Conservation (phyloP, 2,329 filamentous ascomycete species). For the Huntiella decipiens region DNA sequence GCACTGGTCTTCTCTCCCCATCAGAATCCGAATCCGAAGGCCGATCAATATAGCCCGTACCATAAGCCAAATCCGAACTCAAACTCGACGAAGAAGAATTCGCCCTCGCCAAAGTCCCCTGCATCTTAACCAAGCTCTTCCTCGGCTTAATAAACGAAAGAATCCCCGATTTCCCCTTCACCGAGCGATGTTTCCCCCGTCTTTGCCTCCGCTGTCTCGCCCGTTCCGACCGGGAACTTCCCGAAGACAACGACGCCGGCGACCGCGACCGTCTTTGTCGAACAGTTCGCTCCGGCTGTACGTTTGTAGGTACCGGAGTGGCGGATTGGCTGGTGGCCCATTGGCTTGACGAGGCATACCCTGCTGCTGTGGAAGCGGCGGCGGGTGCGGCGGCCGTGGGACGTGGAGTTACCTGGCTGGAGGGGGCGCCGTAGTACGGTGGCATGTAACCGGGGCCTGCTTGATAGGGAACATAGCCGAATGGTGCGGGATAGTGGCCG, state of each 20-base stretch:
- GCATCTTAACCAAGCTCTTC: too few species aligned
- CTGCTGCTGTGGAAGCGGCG: neutral
- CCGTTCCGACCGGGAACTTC: too few species aligned
- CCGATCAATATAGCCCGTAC: constrained; percentile 34
- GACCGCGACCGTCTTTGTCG: too few species aligned
- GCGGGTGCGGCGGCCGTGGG: neutral
- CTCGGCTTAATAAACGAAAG: too few species aligned
- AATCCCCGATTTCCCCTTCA: too few species aligned
- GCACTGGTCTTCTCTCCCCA: neutral
- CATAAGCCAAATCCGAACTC: constrained; percentile 50
- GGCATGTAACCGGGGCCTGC: constrained; percentile 11
- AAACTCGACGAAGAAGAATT: constrained; percentile 42
- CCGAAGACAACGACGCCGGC: too few species aligned
- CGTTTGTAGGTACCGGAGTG: too few species aligned
- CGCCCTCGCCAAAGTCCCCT: too few species aligned
- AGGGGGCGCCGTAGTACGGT: neutral
- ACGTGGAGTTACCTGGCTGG: constrained; percentile 5
- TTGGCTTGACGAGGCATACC: neutral
- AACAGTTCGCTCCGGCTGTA: too few species aligned
- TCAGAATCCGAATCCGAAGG: constrained; percentile 8
- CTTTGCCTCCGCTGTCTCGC: too few species aligned
- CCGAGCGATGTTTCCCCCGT: too few species aligned
- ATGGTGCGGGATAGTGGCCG: constrained; percentile 12
- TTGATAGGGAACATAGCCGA: constrained; percentile 6
- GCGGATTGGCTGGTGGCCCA: too few species aligned